Conservation (phyloP, 345 rosid genomes). For the Lumnitzera littorea region DNA sequence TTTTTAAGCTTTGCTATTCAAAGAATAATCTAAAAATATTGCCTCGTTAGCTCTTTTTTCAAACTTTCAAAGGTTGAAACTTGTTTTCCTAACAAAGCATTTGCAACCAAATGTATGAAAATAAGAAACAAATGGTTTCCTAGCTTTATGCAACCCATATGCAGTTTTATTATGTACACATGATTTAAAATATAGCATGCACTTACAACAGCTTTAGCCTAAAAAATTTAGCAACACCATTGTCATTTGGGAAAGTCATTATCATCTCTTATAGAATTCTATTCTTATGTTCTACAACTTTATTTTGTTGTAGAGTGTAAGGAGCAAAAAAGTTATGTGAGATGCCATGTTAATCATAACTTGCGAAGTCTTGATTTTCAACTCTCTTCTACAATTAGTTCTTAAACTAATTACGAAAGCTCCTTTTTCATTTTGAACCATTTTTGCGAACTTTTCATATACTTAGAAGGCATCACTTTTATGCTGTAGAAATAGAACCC, state of each 20-base stretch:
- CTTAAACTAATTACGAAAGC: background rate
- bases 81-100: too few relatives aligned
- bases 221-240: background rate
- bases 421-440: background rate
- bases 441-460: background rate
- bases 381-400: background rate
- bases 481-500: background rate
- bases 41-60: too few relatives aligned
- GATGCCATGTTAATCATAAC: background rate
- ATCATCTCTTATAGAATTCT: background rate
- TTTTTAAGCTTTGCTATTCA: too few relatives aligned
- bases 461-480: background rate
- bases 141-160: too few relatives aligned
- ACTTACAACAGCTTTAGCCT: background rate
- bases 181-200: too few relatives aligned
- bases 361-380: background rate
- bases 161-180: too few relatives aligned
- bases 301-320: background rate
- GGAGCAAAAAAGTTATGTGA: background rate
- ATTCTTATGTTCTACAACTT: background rate
- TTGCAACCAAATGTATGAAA: too few relatives aligned
- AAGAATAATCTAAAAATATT: too few relatives aligned
- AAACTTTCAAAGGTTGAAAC: too few relatives aligned
- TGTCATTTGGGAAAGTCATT: background rate
- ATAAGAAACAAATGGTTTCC: too few relatives aligned